Conservation (phyloP, 1,284 basidiomycete species). For the Erythrobasidium hasegawianum region DNA sequence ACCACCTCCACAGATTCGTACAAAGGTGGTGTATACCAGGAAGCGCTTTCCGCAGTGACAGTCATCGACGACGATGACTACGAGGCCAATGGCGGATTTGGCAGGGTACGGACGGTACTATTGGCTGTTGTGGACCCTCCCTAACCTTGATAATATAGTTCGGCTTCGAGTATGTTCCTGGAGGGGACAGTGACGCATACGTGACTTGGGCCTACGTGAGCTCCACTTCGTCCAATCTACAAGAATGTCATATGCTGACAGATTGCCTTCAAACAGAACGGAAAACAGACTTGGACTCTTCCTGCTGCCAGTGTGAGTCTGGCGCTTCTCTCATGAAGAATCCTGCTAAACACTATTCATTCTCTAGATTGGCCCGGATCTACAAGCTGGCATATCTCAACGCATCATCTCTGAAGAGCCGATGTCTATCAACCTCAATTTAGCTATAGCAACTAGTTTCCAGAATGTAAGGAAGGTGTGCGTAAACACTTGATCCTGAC, state of each 20-base stretch:
- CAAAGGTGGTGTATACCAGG: slow-evolving; percentile 49
- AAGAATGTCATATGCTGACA: neutral
- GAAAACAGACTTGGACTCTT: slow-evolving; percentile 30
- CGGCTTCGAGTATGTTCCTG: slow-evolving; percentile 48
- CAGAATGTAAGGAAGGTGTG: slow-evolving; percentile 54
- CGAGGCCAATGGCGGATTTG: slow-evolving; percentile 31
- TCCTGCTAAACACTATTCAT: neutral
- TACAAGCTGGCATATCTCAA: slow-evolving; percentile 32
- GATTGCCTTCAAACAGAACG: slow-evolving; percentile 19
- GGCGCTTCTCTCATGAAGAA: neutral
- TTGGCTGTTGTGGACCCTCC: slow-evolving; percentile 26
- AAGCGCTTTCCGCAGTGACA: slow-evolving; percentile 46
- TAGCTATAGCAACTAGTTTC: slow-evolving; percentile 78
- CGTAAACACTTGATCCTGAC: neutral
- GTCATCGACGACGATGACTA: slow-evolving; percentile 44
- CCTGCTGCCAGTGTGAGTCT: slow-evolving; percentile 32
- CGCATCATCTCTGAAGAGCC: slow-evolving; percentile 42
- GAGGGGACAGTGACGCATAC: slow-evolving; percentile 35
- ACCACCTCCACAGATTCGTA: slow-evolving; percentile 44
- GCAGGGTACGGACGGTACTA: neutral
- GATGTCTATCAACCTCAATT: slow-evolving; percentile 69
- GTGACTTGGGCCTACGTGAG: slow-evolving; percentile 34
- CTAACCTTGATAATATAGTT: slow-evolving; percentile 24
- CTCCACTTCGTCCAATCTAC: neutral
- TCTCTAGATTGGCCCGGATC: slow-evolving; percentile 28